phyloP scores from a whole-genome alignment of 352 stramenopile species.

The Peronosclerospora sorghi region DNA sequence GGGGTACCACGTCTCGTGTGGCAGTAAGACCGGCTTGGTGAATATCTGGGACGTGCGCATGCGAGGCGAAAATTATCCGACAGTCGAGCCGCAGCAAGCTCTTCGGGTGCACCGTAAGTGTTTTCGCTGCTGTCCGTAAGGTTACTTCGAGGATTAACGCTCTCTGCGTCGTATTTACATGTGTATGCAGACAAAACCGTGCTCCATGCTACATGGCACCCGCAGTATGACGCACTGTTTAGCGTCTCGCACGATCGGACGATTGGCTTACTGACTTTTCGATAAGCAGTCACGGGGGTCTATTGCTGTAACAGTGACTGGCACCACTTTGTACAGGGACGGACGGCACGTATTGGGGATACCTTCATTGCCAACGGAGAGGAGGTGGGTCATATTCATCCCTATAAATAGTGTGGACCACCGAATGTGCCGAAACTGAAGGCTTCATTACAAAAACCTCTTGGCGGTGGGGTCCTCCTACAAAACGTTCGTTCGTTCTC shows the following conservation, averaged over 20 bases:
- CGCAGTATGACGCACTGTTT: constrained; percentile 76
- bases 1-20: constrained; percentile 59
- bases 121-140: neutral
- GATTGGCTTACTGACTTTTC: constrained; percentile 67
- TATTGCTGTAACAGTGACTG: too few relatives aligned
- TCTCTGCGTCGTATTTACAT: constrained; percentile 5
- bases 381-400: too few relatives aligned
- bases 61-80: constrained; percentile 39
- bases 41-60: constrained; percentile 77
- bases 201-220: constrained; percentile 78
- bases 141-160: neutral
- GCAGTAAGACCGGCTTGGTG: constrained; percentile 49
- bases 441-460: too few relatives aligned
- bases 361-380: too few relatives aligned
- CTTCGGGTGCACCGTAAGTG: constrained; percentile 67
- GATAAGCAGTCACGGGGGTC: too few relatives aligned
- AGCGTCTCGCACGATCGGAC: constrained; percentile 76
- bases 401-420: too few relatives aligned
- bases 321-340: too few relatives aligned
- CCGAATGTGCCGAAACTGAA: too few relatives aligned
- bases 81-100: constrained; percentile 59
- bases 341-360: too few relatives aligned
- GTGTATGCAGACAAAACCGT: constrained; percentile 62
- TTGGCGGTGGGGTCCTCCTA: too few relatives aligned
- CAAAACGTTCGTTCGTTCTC: too few relatives aligned